Evolutionary conservation across 441 rosid genomes (phyloP).

Genomic region (Gossypium davidsonii): DNA sequence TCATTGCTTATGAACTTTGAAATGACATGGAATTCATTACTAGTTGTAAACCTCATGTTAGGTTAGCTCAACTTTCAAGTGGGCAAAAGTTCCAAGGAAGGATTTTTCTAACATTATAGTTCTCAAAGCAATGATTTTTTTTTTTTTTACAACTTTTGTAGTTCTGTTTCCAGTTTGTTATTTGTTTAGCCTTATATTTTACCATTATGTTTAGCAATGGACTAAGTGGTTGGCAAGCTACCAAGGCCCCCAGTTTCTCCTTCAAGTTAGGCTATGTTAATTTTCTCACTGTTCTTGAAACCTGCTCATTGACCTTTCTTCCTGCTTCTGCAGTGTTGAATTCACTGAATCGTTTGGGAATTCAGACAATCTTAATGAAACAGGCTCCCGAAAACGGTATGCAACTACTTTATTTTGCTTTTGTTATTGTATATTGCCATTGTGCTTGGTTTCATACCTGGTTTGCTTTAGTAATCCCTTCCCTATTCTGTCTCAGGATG

Average conservation of each 20-base stretch:
- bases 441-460: neutral
- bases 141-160: neutral
- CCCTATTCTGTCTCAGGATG: slow-evolving; percentile 25
- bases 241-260: neutral
- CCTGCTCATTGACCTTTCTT: neutral
- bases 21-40: neutral
- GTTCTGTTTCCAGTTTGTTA: neutral
- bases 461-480: neutral
- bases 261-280: neutral
- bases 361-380: slow-evolving; percentile 34
- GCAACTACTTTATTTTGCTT: neutral
- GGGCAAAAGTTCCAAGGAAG: neutral
- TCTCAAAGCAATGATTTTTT: neutral
- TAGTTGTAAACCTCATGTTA: neutral
- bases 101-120: neutral
- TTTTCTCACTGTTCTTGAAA: neutral
- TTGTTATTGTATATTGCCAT: neutral
- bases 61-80: neutral
- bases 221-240: neutral
- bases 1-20: neutral
- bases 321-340: slow-evolving; percentile 24
- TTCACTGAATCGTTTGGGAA: slow-evolving; percentile 42
- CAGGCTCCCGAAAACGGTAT: slow-evolving; percentile 41
- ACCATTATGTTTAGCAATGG: neutral
- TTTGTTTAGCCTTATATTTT: neutral